These are phyloP conservation scores for Cicer chorassanicum DNA, from an alignment of 306 rosid genomes.

Conservation along the genomic window DNA sequence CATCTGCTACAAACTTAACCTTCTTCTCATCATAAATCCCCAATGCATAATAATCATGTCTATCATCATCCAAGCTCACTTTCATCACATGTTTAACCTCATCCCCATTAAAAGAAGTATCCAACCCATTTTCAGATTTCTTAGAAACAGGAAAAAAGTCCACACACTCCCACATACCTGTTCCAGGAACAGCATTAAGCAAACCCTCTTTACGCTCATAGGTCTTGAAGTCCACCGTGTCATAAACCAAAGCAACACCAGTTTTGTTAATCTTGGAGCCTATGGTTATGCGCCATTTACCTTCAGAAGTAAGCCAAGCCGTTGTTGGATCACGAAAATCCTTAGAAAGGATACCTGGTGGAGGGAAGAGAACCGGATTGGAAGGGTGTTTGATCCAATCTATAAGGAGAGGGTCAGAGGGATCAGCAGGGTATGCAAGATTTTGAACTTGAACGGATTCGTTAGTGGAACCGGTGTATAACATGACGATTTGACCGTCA, in stretches of 20 bases:
- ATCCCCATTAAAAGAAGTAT: conserved; percentile 64
- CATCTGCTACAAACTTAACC: conserved; percentile 65
- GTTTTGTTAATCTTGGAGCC: conserved; percentile 80
- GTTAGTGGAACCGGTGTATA: conserved; percentile 90
- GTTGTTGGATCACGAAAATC: conserved; percentile 98
- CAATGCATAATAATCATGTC: conserved; percentile 79
- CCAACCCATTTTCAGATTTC: conserved; percentile 53
- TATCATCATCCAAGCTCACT: conserved; percentile 79
- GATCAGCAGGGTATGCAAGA: conserved; percentile 80
- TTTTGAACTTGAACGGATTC: conserved; percentile 84
- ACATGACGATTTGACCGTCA: conserved; percentile 68
- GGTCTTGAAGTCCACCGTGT: conserved; percentile 72
- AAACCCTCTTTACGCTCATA: conserved; percentile 59
- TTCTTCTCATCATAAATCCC: conserved; percentile 76
- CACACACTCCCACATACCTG: conserved; percentile 98
- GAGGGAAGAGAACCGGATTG: conserved; percentile 86
- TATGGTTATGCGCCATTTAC: conserved; percentile 76
- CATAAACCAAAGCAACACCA: conserved; percentile 76
- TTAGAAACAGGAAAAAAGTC: conserved; percentile 81
- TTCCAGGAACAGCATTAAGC: conserved; percentile 69
- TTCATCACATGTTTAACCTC: conserved; percentile 85
- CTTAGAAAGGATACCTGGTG: conserved; percentile 59
- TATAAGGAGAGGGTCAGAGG: conserved; percentile 74
- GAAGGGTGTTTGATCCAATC: conserved; percentile 75
- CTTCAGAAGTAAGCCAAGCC: conserved; percentile 76